These are phyloP conservation scores for Camillea tinctor DNA, from an alignment of 2,329 filamentous ascomycete species.

Conservation along the genomic window DNA sequence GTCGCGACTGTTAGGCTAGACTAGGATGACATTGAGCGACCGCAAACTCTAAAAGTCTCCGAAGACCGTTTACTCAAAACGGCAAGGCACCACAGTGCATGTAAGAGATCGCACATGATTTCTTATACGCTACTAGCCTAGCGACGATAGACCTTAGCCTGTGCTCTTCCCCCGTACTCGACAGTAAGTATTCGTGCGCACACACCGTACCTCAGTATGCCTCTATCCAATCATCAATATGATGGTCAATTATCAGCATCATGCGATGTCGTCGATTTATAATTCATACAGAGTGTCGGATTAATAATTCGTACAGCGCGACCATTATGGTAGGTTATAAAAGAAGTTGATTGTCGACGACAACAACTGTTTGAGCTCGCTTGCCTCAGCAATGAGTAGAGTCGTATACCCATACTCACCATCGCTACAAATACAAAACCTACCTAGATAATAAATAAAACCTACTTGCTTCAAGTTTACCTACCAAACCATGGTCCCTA, in stretches of 20 bases:
- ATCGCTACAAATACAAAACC: not conserved
- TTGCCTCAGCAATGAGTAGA: not conserved
- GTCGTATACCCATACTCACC: not conserved
- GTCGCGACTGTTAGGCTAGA: too few species aligned
- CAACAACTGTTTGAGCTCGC: not conserved
- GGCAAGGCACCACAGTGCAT: slow-evolving; percentile 10
- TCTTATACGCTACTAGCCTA: not conserved
- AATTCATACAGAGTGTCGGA: not conserved
- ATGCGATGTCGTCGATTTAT: not conserved
- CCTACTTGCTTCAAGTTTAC: slow-evolving; percentile 5
- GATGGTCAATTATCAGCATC: not conserved
- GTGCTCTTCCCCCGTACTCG: not conserved
- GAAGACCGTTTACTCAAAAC: slow-evolving; percentile 22
- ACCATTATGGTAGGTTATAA: not conserved
- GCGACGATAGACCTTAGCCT: not conserved
- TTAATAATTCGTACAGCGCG: too few species aligned
- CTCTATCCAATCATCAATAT: not conserved
- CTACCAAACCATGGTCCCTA: slow-evolving; percentile 44
- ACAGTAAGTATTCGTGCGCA: not conserved
- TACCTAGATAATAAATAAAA: not conserved
- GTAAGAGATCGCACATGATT: not conserved
- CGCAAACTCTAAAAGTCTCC: not conserved
- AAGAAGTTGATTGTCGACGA: not conserved
- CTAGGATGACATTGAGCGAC: too few species aligned
- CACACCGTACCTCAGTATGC: slow-evolving; percentile 6